These are phyloP conservation scores for Hymenoscyphus repandus DNA, from an alignment of 2,329 filamentous ascomycete species.

Conservation along the genomic window DNA sequence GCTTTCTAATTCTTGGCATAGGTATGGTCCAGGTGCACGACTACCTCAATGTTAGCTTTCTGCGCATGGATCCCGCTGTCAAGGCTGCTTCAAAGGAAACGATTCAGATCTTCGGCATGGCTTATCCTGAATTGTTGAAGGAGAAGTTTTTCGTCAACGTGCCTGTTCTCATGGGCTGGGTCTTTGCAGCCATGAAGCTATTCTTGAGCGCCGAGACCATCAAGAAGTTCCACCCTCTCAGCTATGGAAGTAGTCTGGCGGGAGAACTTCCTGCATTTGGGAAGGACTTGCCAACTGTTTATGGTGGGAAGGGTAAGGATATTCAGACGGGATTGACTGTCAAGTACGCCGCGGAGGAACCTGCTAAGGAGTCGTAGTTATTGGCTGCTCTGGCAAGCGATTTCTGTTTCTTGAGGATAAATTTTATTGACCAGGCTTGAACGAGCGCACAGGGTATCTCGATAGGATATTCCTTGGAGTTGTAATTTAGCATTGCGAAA, in stretches of 20 bases:
- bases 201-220: slow-evolving; percentile 69
- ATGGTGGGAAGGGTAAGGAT: slow-evolving; percentile 67
- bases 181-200: slow-evolving; percentile 70
- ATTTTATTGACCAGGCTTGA: background rate
- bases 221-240: slow-evolving; percentile 75
- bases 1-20: background rate
- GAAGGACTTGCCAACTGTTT: slow-evolving; percentile 63
- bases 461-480: background rate
- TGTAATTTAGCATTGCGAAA: background rate
- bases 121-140: slow-evolving; percentile 83
- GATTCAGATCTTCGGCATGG: slow-evolving; percentile 72
- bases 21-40: slow-evolving; percentile 84
- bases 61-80: slow-evolving; percentile 72
- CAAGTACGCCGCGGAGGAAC: slow-evolving; percentile 20
- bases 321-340: slow-evolving; percentile 30
- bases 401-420: background rate
- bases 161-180: slow-evolving; percentile 84
- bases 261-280: slow-evolving; percentile 54
- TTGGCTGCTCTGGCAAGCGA: background rate
- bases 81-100: slow-evolving; percentile 74
- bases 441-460: background rate
- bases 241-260: slow-evolving; percentile 65
- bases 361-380: background rate
- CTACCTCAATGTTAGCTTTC: slow-evolving; percentile 82
- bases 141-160: slow-evolving; percentile 96